phyloP scores from a whole-genome alignment of 2,329 filamentous ascomycete species.

The Botryotinia narcissicola region DNA sequence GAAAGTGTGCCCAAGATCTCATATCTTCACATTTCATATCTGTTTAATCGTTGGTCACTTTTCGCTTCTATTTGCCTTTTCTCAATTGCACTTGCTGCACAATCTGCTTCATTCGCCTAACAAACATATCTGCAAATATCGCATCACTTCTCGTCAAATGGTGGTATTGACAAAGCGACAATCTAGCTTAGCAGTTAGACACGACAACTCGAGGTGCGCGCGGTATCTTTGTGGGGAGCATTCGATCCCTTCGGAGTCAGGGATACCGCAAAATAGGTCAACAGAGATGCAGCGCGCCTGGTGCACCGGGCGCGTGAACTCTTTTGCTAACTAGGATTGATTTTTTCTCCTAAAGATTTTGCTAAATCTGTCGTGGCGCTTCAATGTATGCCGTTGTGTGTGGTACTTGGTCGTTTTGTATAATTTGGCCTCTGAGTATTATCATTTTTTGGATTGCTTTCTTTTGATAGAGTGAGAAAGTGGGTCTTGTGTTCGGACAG shows the following conservation, averaged over 20 bases:
- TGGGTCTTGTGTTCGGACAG: background rate
- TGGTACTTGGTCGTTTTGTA: background rate
- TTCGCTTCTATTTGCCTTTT: background rate
- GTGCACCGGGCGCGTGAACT: background rate
- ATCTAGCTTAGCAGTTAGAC: constrained; percentile 4
- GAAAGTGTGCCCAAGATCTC: background rate
- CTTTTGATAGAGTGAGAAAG: background rate
- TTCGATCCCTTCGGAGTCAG: constrained; percentile 11
- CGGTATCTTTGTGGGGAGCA: constrained; percentile 12
- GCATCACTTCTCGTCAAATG: background rate
- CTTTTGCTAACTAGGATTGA: background rate
- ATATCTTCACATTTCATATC: background rate
- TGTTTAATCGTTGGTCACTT: background rate
- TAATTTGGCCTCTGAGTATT: background rate
- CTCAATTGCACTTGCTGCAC: background rate
- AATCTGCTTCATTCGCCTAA: background rate
- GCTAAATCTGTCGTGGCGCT: background rate
- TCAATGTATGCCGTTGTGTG: background rate
- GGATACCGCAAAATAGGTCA: background rate
- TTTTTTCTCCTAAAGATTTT: too few species aligned
- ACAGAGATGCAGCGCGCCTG: background rate
- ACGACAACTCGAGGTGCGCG: constrained; percentile 10
- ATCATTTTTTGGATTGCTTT: background rate
- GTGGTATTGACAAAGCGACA: constrained; percentile 10
- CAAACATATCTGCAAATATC: background rate